A percentile compares a stretch with the other conserved stretches of the same genome.
phyloP scores from a whole-genome alignment of 805 yeast genomes.

The Candida sithepensis region DNA sequence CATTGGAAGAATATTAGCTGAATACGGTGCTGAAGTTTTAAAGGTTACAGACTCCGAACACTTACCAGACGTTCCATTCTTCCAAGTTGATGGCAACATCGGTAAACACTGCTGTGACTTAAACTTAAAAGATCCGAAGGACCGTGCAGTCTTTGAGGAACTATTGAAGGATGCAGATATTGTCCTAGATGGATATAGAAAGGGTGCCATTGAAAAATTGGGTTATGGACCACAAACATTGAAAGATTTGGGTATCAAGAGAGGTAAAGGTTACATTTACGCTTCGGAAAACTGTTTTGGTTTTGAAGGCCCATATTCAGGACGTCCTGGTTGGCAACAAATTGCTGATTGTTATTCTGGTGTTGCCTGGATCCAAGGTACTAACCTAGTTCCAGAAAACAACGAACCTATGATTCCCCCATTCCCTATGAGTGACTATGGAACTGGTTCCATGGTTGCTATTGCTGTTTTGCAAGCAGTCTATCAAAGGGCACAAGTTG shows the following conservation, averaged over 20 bases:
- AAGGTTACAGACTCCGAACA: slow-evolving; percentile 27
- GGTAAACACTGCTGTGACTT: slow-evolving; percentile 32
- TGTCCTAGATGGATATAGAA: slow-evolving; percentile 32
- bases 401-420: slow-evolving; percentile 35
- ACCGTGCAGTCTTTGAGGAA: slow-evolving; percentile 25
- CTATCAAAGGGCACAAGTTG: slow-evolving; percentile 25
- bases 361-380: slow-evolving; percentile 33
- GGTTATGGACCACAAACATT: slow-evolving; percentile 31
- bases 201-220: slow-evolving; percentile 28
- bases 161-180: slow-evolving; percentile 32
- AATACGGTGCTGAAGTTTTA: slow-evolving; percentile 33
- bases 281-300: slow-evolving; percentile 32
- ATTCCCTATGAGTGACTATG: slow-evolving; percentile 36
- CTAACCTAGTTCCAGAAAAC: slow-evolving; percentile 18
- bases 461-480: slow-evolving; percentile 31
- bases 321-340: slow-evolving; percentile 37
- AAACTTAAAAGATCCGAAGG: slow-evolving; percentile 28
- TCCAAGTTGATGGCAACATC: slow-evolving; percentile 34
- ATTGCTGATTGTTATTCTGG: slow-evolving; percentile 35
- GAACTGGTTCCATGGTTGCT: slow-evolving; percentile 34
- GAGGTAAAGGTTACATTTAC: slow-evolving; percentile 32
- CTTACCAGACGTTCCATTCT: slow-evolving; percentile 33
- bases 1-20: slow-evolving; percentile 30
- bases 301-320: slow-evolving; percentile 29
- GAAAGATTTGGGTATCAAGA: slow-evolving; percentile 23